These are phyloP conservation scores for Tirmania nivea DNA, from an alignment of 495 filamentous ascomycete genomes.

Conservation along the genomic window DNA sequence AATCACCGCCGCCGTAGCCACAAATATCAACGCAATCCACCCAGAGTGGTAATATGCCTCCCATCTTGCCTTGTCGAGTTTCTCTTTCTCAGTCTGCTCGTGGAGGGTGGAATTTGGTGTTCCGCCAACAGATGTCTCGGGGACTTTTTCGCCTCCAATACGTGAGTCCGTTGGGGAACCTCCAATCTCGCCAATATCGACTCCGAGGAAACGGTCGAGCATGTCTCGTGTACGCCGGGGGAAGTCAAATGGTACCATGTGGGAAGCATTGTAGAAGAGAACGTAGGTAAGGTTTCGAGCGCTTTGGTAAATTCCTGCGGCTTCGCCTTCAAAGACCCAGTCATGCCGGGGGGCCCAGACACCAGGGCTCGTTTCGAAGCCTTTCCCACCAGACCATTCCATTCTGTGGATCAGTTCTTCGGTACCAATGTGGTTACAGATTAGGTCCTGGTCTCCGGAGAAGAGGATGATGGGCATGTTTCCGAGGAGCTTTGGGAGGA, in stretches of 20 bases:
- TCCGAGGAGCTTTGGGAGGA: slow-evolving; percentile 58
- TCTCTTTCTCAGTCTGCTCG: slow-evolving; percentile 46
- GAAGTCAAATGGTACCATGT: slow-evolving; percentile 95
- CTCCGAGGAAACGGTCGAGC: slow-evolving; percentile 87
- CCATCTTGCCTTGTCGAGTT: slow-evolving; percentile 72
- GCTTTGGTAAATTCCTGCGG: slow-evolving; percentile 79
- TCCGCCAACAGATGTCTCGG: slow-evolving; percentile 67
- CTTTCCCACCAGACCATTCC: slow-evolving; percentile 72
- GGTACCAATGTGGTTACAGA: slow-evolving; percentile 93
- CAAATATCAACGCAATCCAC: slow-evolving; percentile 69
- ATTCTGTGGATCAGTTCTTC: slow-evolving; percentile 80
- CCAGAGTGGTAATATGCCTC: slow-evolving; percentile 80
- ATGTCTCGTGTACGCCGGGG: slow-evolving; percentile 77
- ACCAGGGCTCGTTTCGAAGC: slow-evolving; percentile 68
- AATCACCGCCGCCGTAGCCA: slow-evolving; percentile 48
- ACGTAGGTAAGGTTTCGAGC: slow-evolving; percentile 92
- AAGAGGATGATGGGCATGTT: slow-evolving; percentile 65
- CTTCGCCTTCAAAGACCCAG: slow-evolving; percentile 85
- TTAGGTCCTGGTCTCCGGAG: slow-evolving; percentile 80
- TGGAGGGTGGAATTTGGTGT: slow-evolving; percentile 50
- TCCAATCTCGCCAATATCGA: slow-evolving; percentile 81
- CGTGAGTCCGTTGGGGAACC: slow-evolving; percentile 61
- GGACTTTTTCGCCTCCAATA: slow-evolving; percentile 77
- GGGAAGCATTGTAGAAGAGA: slow-evolving; percentile 79
- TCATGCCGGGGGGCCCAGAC: slow-evolving; percentile 76